Percentiles rank a stretch among this genome's conserved stretches.
Conservation (phyloP, 768 basidiomycete species). For the Pulveroboletus ravenelii region DNA sequence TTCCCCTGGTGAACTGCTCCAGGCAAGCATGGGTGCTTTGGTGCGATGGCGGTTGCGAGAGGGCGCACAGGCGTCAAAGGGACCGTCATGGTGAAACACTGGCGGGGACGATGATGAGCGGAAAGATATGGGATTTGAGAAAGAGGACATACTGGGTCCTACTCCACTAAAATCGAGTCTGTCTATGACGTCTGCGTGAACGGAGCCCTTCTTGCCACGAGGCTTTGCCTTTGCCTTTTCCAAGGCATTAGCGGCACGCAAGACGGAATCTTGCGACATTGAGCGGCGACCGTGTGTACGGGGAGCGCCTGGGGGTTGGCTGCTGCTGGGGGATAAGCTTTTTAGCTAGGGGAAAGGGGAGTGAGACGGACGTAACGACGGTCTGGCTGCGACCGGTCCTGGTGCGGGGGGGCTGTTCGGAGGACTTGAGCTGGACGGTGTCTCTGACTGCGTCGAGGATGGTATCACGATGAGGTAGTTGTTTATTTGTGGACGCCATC, state of each 20-base stretch:
- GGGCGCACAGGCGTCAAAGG: slow-evolving; percentile 88
- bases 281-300: slow-evolving; percentile 40
- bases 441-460: slow-evolving; percentile 65
- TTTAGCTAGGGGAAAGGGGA: slow-evolving; percentile 1
- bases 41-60: slow-evolving; percentile 78
- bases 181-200: slow-evolving; percentile 87
- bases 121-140: background rate
- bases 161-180: slow-evolving; percentile 82
- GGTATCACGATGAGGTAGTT: slow-evolving; percentile 33
- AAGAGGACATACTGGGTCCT: slow-evolving; percentile 63
- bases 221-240: slow-evolving; percentile 48
- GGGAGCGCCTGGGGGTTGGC: slow-evolving; percentile 18
- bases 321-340: slow-evolving; percentile 23
- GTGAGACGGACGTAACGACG: slow-evolving; percentile 26
- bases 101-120: slow-evolving; percentile 4
- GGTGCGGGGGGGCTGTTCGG: slow-evolving; percentile 39
- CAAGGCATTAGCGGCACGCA: slow-evolving; percentile 34
- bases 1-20: slow-evolving; percentile 44
- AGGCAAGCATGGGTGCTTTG: slow-evolving; percentile 81
- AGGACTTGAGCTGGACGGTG: slow-evolving; percentile 53
- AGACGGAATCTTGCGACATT: slow-evolving; percentile 45
- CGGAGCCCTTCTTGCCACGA: slow-evolving; percentile 65
- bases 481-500: slow-evolving; percentile 29
- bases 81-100: slow-evolving; percentile 94
- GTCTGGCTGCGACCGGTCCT: slow-evolving; percentile 60